Evolutionary conservation across 169 alveolate genomes (phyloP).

Genomic region (Besnoitia besnoiti): DNA sequence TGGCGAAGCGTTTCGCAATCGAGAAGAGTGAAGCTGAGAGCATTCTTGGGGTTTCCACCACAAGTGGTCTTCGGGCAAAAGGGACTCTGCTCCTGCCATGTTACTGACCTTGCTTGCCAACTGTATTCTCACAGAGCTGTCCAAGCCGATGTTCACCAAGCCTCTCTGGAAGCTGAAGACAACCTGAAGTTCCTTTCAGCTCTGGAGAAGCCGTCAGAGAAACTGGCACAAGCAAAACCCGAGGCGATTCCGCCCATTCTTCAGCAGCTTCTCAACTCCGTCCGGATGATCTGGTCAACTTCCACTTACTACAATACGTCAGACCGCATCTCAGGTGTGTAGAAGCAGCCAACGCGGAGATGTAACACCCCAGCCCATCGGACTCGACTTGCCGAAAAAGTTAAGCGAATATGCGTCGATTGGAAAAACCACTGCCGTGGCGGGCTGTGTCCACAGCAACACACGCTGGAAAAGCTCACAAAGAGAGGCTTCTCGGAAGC

Average conservation of each 20-base stretch:
- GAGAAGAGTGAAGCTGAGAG: no score
- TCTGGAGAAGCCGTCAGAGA: conserved; percentile 88
- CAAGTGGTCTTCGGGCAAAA: no score
- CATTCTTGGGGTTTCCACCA: no score
- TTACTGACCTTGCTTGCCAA: not conserved
- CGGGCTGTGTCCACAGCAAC: no score
- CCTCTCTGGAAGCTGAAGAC: conserved; percentile 87
- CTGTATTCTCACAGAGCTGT: conserved; percentile 73
- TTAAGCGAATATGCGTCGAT: not conserved
- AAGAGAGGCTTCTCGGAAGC: no score
- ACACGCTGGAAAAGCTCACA: no score
- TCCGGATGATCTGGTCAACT: conserved; percentile 90
- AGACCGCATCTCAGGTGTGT: conserved; percentile 80
- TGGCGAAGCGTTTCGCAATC: no score
- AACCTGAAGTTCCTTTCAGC: conserved; percentile 86
- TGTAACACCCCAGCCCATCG: no score
- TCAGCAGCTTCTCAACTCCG: conserved; percentile 88
- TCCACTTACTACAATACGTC: conserved; percentile 87
- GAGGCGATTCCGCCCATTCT: conserved; percentile 87
- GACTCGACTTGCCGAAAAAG: not conserved
- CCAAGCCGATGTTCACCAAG: conserved; percentile 85
- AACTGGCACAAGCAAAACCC: conserved; percentile 86
- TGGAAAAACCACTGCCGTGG: not conserved
- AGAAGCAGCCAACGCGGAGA: not conserved
- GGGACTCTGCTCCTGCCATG: no score